Evolutionary conservation across 495 filamentous ascomycete species (phyloP).

Genomic region (Aspergillus avenaceus): DNA sequence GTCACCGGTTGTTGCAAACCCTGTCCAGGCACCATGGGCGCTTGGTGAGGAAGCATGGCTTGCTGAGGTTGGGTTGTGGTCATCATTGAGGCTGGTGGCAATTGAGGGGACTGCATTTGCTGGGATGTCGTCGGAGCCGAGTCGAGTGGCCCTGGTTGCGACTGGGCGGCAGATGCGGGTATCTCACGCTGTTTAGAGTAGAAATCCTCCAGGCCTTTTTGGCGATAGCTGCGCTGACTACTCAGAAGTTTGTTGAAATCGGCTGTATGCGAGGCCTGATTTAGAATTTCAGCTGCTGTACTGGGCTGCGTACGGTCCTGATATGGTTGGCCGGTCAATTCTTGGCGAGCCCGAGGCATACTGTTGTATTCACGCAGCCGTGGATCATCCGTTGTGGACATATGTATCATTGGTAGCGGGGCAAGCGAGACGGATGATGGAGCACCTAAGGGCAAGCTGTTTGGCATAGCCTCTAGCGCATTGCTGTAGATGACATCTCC

Average conservation of each 20-base stretch:
- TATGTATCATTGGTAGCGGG: constrained; percentile 81
- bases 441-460: constrained; percentile 65
- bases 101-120: constrained; percentile 39
- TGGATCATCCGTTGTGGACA: constrained; percentile 71
- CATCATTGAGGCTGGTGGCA: constrained; percentile 33
- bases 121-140: constrained; percentile 46
- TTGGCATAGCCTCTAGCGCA: constrained; percentile 58
- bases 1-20: constrained; percentile 28
- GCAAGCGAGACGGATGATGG: constrained; percentile 58
- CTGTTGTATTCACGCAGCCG: constrained; percentile 76
- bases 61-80: constrained; percentile 35
- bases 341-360: constrained; percentile 82
- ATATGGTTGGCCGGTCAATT: constrained; percentile 83
- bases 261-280: constrained; percentile 81
- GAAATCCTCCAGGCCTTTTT: constrained; percentile 68
- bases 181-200: constrained; percentile 77
- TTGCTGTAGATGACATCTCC: constrained; percentile 82
- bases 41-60: constrained; percentile 33
- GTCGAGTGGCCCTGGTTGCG: constrained; percentile 47
- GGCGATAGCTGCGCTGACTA: constrained; percentile 68
- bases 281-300: constrained; percentile 76
- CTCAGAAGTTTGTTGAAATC: constrained; percentile 85
- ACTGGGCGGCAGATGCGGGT: constrained; percentile 49
- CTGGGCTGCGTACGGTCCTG: constrained; percentile 80
- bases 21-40: constrained; percentile 40